phyloP scores from a whole-genome alignment of 1,284 basidiomycete genomes.

The Moesziomyces globuligerus region DNA sequence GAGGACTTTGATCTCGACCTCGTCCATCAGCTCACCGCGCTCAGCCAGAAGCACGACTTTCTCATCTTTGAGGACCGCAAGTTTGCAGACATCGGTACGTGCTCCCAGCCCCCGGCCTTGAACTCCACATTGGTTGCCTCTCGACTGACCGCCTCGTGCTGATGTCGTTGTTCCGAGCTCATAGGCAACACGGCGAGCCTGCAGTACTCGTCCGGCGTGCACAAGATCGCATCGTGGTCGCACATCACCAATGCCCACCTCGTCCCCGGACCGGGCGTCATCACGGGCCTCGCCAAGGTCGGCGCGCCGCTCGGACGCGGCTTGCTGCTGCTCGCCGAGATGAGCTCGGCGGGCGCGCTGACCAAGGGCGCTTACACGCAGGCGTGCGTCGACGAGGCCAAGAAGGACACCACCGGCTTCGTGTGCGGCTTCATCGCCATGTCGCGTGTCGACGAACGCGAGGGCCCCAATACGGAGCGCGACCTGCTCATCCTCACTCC shows the following conservation, averaged over 20 bases:
- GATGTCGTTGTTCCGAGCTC: too few relatives aligned
- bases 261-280: conserved; percentile 87
- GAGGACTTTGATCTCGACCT: conserved; percentile 86
- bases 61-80: conserved; percentile 98
- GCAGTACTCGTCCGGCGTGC: conserved; percentile 92
- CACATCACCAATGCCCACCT: conserved; percentile 98
- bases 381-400: conserved; percentile 75
- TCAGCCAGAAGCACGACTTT: conserved; percentile 88
- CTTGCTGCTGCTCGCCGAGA: conserved; percentile 91
- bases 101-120: too few relatives aligned
- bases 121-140: too few relatives aligned
- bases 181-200: conserved; percentile 93
- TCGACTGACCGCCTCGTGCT: too few relatives aligned
- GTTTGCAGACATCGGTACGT: conserved; percentile 94
- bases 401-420: conserved; percentile 55
- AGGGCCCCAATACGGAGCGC: conserved; percentile 55
- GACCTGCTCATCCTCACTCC: conserved; percentile 94
- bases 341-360: conserved; percentile 90
- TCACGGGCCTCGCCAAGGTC: conserved; percentile 85
- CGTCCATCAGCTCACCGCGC: conserved; percentile 76
- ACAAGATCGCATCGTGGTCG: conserved; percentile 94
- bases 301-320: conserved; percentile 86
- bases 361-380: conserved; percentile 86
- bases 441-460: conserved; percentile 73
- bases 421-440: conserved; percentile 77